Percentiles rank a stretch among this genome's conserved stretches.
Evolutionary conservation across 148 eudicot species (phyloP).

Genomic region (Chenopodium berlandieri): DNA sequence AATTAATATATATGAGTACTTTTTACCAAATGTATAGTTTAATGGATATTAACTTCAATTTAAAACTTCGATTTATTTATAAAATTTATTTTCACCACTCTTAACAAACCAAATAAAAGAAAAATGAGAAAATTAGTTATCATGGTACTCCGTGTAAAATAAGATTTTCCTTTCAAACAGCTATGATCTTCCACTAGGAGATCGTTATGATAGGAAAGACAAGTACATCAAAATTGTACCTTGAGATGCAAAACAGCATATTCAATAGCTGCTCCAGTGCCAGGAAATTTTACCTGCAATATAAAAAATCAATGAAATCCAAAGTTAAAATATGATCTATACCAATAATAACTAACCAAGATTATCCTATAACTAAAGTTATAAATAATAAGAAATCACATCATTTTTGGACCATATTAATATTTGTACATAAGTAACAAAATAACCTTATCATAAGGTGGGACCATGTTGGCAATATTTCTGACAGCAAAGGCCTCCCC

Average conservation of each 20-base stretch:
- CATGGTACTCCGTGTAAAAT: no score
- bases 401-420: no score
- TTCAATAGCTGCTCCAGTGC: constrained; percentile 86
- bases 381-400: no score
- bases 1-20: no score
- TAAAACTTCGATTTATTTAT: no score
- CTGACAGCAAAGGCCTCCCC: constrained; percentile 90
- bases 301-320: neutral
- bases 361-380: neutral
- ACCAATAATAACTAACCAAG: neutral
- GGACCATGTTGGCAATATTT: constrained; percentile 95
- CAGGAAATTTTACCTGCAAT: constrained; percentile 62
- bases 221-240: constrained; percentile 33
- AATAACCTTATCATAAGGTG: constrained; percentile 60
- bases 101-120: no score
- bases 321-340: neutral
- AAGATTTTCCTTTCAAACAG: no score
- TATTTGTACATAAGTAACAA: neutral
- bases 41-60: no score
- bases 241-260: constrained; percentile 76
- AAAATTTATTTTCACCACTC: no score
- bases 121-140: no score
- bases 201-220: neutral
- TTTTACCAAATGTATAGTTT: no score
- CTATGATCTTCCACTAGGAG: constrained; percentile 5